Percentiles rank a stretch among this genome's conserved stretches.
Conservation (phyloP, 108 stramenopile genomes). For the Fragilaria radians region DNA sequence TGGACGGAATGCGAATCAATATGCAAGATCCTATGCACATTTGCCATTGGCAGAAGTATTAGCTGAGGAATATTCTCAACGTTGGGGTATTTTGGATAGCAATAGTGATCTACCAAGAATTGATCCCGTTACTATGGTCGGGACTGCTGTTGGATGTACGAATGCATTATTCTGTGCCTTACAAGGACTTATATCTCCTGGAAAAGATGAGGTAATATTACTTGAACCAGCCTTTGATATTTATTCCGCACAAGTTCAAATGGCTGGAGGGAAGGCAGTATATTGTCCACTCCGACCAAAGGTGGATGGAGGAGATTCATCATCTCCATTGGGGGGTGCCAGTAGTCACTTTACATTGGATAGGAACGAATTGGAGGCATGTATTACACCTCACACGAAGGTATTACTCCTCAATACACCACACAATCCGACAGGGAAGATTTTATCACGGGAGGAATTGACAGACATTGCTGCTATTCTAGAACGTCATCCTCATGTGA, state of each 20-base stretch:
- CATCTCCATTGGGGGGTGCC: constrained; percentile 14
- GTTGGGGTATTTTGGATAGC: constrained; percentile 4
- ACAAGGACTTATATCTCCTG: constrained; percentile 59
- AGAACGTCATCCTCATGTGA: constrained; percentile 48
- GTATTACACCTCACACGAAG: constrained; percentile 54
- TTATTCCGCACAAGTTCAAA: constrained; percentile 44
- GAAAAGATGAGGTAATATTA: constrained; percentile 82
- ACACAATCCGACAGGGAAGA: constrained; percentile 98
- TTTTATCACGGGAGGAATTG: constrained; percentile 79
- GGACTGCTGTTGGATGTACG: constrained; percentile 77
- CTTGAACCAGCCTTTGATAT: constrained; percentile 85
- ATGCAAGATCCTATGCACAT: constrained; percentile 71
- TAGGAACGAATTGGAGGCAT: constrained; percentile 48
- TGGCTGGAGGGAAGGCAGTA: constrained; percentile 48
- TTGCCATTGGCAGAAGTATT: constrained; percentile 58
- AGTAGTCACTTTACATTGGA: constrained; percentile 61
- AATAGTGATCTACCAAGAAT: no score
- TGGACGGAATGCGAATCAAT: constrained; percentile 54
- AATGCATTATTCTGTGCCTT: constrained; percentile 67
- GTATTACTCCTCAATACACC: constrained; percentile 89
- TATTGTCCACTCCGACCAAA: constrained; percentile 48
- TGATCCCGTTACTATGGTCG: constrained; percentile 60
- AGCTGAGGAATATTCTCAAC: constrained; percentile 54
- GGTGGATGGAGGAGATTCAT: neutral
- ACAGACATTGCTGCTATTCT: constrained; percentile 60